Conservation (phyloP, 1,284 basidiomycete genomes). For the Cutaneotrichosporon sp. region DNA sequence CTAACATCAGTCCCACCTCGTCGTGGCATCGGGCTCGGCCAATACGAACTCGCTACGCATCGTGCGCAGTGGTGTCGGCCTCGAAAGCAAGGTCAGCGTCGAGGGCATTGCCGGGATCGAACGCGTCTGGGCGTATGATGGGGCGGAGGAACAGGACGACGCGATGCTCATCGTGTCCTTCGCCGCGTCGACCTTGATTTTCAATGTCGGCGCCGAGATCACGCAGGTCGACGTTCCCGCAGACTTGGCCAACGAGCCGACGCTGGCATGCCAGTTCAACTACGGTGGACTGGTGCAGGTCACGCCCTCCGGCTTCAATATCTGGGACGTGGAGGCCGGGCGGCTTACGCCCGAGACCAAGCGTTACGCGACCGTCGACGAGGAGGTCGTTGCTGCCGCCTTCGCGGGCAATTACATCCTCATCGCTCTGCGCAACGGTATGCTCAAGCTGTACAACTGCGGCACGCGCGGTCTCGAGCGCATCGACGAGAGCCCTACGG, state of each 20-base stretch:
- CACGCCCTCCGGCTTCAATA: slow-evolving; percentile 60
- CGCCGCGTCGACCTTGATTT: slow-evolving; percentile 20
- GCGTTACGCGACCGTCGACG: background rate
- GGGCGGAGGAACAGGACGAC: background rate
- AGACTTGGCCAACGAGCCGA: slow-evolving; percentile 57
- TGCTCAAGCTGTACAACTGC: background rate
- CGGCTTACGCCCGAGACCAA: background rate
- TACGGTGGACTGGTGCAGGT: slow-evolving; percentile 64
- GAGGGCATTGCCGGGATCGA: slow-evolving; percentile 64
- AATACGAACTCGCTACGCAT: slow-evolving; percentile 79
- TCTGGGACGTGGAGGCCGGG: slow-evolving; percentile 47
- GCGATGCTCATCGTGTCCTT: slow-evolving; percentile 36
- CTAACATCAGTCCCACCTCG: slow-evolving; percentile 66
- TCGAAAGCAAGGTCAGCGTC: slow-evolving; percentile 66
- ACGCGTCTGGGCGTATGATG: slow-evolving; percentile 62
- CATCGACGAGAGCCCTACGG: slow-evolving; percentile 14
- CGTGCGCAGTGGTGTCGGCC: slow-evolving; percentile 81
- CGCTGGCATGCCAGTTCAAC: slow-evolving; percentile 65
- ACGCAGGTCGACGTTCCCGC: slow-evolving; percentile 47
- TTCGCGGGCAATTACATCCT: slow-evolving; percentile 67
- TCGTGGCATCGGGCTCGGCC: slow-evolving; percentile 84
- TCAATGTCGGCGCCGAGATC: slow-evolving; percentile 51
- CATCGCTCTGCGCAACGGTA: slow-evolving; percentile 59
- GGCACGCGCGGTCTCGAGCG: background rate
- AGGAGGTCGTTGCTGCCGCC: slow-evolving; percentile 66